Percentiles rank a stretch among this genome's conserved stretches.
Conservation (phyloP, 2,329 filamentous ascomycete genomes). For the Neurospora sp. region DNA sequence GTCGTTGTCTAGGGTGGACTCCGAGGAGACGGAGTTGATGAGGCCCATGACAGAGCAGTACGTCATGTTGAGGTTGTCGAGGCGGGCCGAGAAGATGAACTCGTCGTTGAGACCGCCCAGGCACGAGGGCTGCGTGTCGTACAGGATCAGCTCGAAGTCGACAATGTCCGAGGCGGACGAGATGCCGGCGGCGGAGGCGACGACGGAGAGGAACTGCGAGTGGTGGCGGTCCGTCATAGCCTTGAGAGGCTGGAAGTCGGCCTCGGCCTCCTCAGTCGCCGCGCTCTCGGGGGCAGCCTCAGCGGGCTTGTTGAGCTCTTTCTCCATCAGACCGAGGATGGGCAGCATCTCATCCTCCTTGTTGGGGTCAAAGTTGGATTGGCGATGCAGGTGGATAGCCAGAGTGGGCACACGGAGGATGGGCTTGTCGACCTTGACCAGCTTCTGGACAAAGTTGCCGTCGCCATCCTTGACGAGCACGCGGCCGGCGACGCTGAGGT, state of each 20-base stretch:
- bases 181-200: conserved; percentile 69
- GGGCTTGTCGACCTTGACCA: conserved; percentile 84
- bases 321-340: conserved; percentile 76
- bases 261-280: conserved; percentile 29
- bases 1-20: conserved; percentile 61
- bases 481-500: conserved; percentile 81
- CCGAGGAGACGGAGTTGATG: conserved; percentile 61
- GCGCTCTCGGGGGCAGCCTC: conserved; percentile 33
- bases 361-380: conserved; percentile 82
- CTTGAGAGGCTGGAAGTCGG: conserved; percentile 65
- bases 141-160: conserved; percentile 95
- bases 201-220: conserved; percentile 72
- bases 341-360: conserved; percentile 95
- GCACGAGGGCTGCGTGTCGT: conserved; percentile 85
- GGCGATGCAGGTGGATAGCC: conserved; percentile 86
- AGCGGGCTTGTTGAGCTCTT: conserved; percentile 69
- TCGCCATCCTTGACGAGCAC: conserved; percentile 71
- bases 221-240: conserved; percentile 76
- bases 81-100: conserved; percentile 88
- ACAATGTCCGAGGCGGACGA: conserved; percentile 56
- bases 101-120: conserved; percentile 87
- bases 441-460: conserved; percentile 67
- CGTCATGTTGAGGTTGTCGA: conserved; percentile 95
- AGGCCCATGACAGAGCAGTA: conserved; percentile 84
- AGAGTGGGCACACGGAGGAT: conserved; percentile 87